Conservation (phyloP, 2,329 filamentous ascomycete species). For the Pseudofabraea citricarpa region DNA sequence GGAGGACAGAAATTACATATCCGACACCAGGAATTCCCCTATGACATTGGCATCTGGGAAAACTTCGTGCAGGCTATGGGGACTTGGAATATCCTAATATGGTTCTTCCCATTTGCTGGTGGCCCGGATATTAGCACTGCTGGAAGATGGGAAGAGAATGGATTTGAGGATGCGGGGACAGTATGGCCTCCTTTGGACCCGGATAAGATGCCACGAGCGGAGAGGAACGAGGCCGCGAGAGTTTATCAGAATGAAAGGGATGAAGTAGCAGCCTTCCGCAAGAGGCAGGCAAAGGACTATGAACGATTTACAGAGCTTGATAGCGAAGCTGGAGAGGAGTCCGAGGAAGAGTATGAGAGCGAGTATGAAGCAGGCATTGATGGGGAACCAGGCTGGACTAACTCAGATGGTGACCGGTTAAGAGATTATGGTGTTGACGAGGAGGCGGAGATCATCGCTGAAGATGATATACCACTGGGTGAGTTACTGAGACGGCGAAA, state of each 20-base stretch:
- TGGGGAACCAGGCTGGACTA: conserved; percentile 62
- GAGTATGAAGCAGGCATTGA: conserved; percentile 29
- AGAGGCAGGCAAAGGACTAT: conserved; percentile 45
- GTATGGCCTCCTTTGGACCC: conserved; percentile 63
- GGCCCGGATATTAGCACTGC: conserved; percentile 36
- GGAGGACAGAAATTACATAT: conserved; percentile 49
- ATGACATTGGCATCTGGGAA: conserved; percentile 69
- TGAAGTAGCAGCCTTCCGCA: conserved; percentile 40
- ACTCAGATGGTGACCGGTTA: conserved; percentile 69
- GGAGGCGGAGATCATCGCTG: conserved; percentile 55
- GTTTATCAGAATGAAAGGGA: conserved; percentile 30
- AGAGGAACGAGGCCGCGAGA: conserved; percentile 5
- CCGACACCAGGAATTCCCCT: conserved; percentile 71
- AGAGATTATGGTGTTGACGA: conserved; percentile 78
- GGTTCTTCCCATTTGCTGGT: conserved; percentile 64
- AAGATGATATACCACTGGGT: conserved; percentile 64
- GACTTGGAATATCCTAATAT: conserved; percentile 56
- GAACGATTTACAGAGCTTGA: conserved; percentile 26
- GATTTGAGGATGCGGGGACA: conserved; percentile 60
- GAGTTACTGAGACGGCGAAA: conserved; percentile 59
- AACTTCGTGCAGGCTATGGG: conserved; percentile 78
- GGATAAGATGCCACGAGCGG: conserved; percentile 43
- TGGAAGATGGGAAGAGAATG: conserved; percentile 65
- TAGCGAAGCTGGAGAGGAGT: conserved; percentile 17
- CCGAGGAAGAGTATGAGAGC: conserved; percentile 27